Conservation (phyloP, 2,329 filamentous ascomycete genomes). For the Diaporthe destruens region DNA sequence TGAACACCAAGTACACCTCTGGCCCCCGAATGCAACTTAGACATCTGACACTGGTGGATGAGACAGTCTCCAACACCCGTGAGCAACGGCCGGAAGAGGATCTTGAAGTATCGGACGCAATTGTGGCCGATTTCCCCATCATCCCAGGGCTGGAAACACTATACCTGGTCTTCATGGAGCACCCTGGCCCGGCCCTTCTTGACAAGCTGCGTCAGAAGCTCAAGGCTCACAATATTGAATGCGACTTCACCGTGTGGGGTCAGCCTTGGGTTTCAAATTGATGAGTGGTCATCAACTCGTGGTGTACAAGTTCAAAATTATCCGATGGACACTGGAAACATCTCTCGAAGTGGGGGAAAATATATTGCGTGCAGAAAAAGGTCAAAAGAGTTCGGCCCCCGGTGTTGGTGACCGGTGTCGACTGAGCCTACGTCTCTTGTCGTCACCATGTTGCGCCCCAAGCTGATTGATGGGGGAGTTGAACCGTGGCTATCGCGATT, state of each 20-base stretch:
- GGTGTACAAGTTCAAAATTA: no score
- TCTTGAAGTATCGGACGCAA: neutral
- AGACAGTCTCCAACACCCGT: neutral
- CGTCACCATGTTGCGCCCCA: no score
- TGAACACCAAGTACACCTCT: neutral
- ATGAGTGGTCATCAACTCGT: no score
- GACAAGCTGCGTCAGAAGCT: neutral
- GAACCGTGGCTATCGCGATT: no score
- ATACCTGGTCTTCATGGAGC: neutral
- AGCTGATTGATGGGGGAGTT: no score
- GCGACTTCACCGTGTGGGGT: neutral
- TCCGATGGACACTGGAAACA: no score
- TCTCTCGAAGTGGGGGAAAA: neutral
- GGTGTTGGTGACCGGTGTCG: no score
- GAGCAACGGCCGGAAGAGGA: no score
- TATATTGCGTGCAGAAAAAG: no score
- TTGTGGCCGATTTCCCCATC: neutral
- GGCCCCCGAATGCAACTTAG: neutral
- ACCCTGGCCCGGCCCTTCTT: neutral
- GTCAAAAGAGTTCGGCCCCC: conserved; percentile 29
- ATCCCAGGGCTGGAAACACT: neutral
- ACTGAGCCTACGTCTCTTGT: no score
- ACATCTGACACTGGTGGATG: neutral
- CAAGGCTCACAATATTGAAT: neutral
- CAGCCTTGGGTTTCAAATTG: no score